Evolutionary conservation across 2,329 filamentous ascomycete species (phyloP), one percentile per base, ranked within the genome.

Genomic region (Pseudogymnoascus pannorum): DNA sequence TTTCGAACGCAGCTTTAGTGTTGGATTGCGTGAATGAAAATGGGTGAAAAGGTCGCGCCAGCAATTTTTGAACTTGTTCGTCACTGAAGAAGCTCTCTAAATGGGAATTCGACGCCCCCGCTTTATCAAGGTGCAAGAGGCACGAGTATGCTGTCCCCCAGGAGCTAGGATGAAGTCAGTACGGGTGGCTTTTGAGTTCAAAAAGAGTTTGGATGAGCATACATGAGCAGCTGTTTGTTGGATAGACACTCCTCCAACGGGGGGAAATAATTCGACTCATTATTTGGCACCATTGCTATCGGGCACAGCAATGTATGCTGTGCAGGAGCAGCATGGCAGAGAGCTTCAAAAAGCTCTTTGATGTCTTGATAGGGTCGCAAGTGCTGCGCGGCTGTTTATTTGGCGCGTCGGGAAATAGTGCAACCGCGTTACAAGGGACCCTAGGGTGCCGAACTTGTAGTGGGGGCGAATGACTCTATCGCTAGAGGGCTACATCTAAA

Each of bases 201-300:
- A 62, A 63, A 62, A 61, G 40, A 62, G 58, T 58, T 59, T 31
- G 57, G 42, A 35, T 57, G 44, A 35, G 80, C 87, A 73, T 81
- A 96, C 89, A 96, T 82, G 70, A 97, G 80, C 72, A 88, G 82
- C 70, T 84, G 83, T 74, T 93, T 87, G 76, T 91, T 90, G 69
- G 84, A 87, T 71, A 97, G 82, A 77, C 91, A 95, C 73, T 89
- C 86, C 75, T 91, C 88, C 75, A 97, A 81, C 72, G 91, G 85
- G 72, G 92, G 91, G 71, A 95, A 89, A 77, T 92, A 94, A 73
- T 83, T 80, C 72, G 79, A 78, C 77, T 88, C 87, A 71, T 84
- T 81, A 72, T 84, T 78, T 75, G 86, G 81, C 78, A 86, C 87
- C 88, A 91, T 92, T 78, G 76, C 79, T 78, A 74, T 77, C 74